Percentiles rank a stretch among this genome's conserved stretches.
Conservation (phyloP, 805 yeast genomes). For the Ogataea corticis region DNA sequence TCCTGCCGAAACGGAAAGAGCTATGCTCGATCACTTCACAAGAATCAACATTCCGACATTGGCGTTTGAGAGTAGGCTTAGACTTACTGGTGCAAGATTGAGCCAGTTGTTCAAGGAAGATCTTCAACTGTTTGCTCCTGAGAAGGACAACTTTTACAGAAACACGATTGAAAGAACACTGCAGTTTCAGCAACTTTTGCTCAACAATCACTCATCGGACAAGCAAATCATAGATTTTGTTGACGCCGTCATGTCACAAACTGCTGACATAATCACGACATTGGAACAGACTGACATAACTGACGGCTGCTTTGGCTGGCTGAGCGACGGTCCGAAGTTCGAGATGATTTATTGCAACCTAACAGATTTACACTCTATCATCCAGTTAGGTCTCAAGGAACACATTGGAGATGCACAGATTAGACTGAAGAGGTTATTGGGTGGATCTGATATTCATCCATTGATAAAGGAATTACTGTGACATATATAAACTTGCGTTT, state of each 20-base stretch:
- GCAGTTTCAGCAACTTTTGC: conserved; percentile 15
- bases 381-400: neutral
- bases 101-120: conserved; percentile 21
- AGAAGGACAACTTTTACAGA: conserved; percentile 66
- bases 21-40: conserved; percentile 21
- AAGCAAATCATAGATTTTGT: conserved; percentile 1
- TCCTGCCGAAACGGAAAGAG: conserved; percentile 36
- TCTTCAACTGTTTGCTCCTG: conserved; percentile 57
- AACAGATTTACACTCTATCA: conserved; percentile 8
- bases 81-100: neutral
- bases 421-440: neutral
- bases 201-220: neutral
- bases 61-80: conserved; percentile 10
- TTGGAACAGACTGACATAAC: conserved; percentile 7
- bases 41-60: conserved; percentile 1
- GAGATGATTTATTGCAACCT: conserved; percentile 23
- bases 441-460: conserved; percentile 17
- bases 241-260: conserved; percentile 1
- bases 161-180: conserved; percentile 39
- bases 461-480: conserved; percentile 12
- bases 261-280: conserved; percentile 7
- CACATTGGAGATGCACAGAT: too few relatives aligned
- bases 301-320: conserved; percentile 36
- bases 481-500: neutral
- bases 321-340: conserved; percentile 27